phyloP scores from a whole-genome alignment of 179 eudicot species.

The Vitellaria paradoxa region DNA sequence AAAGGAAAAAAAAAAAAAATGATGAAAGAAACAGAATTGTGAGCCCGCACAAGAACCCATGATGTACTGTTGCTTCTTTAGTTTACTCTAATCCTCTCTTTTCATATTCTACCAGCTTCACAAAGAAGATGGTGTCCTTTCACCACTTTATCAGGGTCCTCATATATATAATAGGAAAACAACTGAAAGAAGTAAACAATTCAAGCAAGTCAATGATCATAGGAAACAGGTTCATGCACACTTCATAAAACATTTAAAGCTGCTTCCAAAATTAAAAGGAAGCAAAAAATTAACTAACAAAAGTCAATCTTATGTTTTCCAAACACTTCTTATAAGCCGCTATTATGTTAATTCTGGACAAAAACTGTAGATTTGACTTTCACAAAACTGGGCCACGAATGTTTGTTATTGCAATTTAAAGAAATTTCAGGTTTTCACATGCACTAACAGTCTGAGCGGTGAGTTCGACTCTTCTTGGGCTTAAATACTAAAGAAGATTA shows the following conservation, averaged over 20 bases:
- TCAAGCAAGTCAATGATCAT: background rate
- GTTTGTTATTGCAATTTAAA: conserved; percentile 4
- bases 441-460: conserved; percentile 44
- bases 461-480: conserved; percentile 19
- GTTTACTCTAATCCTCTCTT: conserved; percentile 17
- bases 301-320: no score
- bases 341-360: no score
- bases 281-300: background rate
- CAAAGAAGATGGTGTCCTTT: conserved; percentile 16
- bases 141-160: conserved; percentile 13
- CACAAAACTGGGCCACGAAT: no score
- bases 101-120: conserved; percentile 12
- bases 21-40: conserved; percentile 33
- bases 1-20: conserved; percentile 31
- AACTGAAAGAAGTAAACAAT: background rate
- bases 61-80: conserved; percentile 12
- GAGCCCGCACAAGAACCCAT: conserved; percentile 36
- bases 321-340: background rate
- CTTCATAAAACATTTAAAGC: background rate
- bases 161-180: conserved; percentile 3
- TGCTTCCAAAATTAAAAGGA: background rate
- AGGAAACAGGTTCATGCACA: background rate
- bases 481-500: conserved; percentile 8
- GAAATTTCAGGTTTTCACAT: conserved; percentile 31
- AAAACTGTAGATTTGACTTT: no score